Base-by-base conservation (phyloP, 2,329 filamentous ascomycete species). In the Fusarium metavorans region DNA sequence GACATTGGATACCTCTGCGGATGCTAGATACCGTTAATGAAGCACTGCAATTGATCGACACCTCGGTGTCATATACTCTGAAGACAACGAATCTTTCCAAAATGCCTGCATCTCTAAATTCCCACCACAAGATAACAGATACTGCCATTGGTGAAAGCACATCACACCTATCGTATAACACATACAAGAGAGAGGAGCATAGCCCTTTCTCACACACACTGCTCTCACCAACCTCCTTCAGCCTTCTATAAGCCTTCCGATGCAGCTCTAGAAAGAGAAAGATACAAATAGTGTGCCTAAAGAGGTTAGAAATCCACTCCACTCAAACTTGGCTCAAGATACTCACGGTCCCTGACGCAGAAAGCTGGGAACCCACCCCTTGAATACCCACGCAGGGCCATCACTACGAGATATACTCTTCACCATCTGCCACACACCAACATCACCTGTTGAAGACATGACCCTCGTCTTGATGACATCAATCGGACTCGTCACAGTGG, bases 341-440 rank as follows among this genome's bases (percentile, higher is more conserved):
- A 87, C 88, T 85, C 81, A 90, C 86, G 90, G 90, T 76, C 90
- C 90, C 66, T 92, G 82, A 56, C 90, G 84, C 74, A 92, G 84
- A 79, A 92, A 92, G 75, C 88, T 90, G 9, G 94, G 94, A 54
- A 95, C 91, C 93, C 94, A 97, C 66, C 94, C 94, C 82, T 93
- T 93, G 84, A 96, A 97, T 88, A 95, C 92, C 94, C 94, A 97
- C 30, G 87, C 83, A 61, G 93, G 81, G 2, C 94, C 94, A 80
- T 96, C 93, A 27, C 88, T 84, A 61, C 85, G 87, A 70, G 91
- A 93, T 34, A 95, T 91, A 39, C 93, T 90, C 32, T 84, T 83
- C 61, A 97, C 82, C 23, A 95, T 82, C 63, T 84, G 5, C 23
- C 34, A 27, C 5, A 41, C 56, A 2, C 56, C 35, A n/a, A 32